Percentiles rank a stretch among this genome's conserved stretches.
phyloP scores from a whole-genome alignment of 208 protist species.

The Acanthamoeba polyphaga region DNA sequence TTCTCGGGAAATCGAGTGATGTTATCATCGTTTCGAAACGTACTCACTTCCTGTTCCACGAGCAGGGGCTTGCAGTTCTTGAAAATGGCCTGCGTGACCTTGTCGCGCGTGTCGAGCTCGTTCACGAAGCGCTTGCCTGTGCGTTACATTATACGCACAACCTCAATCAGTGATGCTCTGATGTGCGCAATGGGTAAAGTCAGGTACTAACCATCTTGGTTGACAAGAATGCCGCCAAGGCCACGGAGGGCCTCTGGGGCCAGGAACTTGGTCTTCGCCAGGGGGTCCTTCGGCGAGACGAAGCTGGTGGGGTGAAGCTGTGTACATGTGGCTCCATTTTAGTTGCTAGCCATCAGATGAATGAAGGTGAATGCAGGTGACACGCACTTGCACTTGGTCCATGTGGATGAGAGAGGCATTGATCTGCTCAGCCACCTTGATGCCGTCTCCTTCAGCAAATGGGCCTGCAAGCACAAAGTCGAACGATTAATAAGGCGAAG shows the following conservation, averaged over 20 bases:
- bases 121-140: slow-evolving; percentile 93
- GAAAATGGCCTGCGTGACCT: slow-evolving; percentile 94
- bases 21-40: not conserved
- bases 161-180: not conserved
- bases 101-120: slow-evolving; percentile 95
- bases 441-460: slow-evolving; percentile 80
- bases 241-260: slow-evolving; percentile 96
- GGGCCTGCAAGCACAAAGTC: not conserved
- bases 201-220: slow-evolving; percentile 87
- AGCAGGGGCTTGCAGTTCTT: slow-evolving; percentile 74
- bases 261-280: slow-evolving; percentile 94
- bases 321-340: no score
- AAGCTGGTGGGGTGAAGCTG: slow-evolving; percentile 97
- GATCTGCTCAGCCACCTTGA: slow-evolving; percentile 72
- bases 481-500: not conserved
- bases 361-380: not conserved
- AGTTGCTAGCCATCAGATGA: not conserved
- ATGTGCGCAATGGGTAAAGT: not conserved
- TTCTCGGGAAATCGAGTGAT: no score
- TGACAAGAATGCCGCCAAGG: slow-evolving; percentile 95
- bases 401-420: slow-evolving; percentile 94
- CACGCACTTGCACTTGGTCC: slow-evolving; percentile 94
- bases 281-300: slow-evolving; percentile 94
- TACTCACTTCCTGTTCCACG: slow-evolving; percentile 19
- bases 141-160: not conserved